phyloP scores from a whole-genome alignment of 257 asterid species.

The Nicotiana paniculata region DNA sequence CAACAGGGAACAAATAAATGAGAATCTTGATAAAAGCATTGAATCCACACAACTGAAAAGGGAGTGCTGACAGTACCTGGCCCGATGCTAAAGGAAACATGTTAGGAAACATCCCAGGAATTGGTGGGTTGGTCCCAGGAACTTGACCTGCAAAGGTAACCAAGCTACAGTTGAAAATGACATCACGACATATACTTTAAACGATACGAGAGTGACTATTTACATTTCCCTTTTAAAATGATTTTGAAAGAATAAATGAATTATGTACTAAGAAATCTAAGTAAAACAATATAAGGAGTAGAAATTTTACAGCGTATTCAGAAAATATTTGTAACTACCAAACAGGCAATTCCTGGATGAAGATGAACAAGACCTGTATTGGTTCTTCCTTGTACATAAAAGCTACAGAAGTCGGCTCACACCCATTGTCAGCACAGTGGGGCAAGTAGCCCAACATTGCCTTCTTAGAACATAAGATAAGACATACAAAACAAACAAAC shows the following conservation, averaged over 20 bases:
- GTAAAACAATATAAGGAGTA: not conserved
- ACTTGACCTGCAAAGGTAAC: constrained; percentile 65
- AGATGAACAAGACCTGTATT: constrained; percentile 96
- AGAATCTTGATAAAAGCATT: constrained; percentile 2
- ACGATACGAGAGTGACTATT: not conserved
- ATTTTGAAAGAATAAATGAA: not conserved
- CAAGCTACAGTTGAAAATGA: constrained; percentile 24
- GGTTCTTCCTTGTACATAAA: constrained; percentile 87
- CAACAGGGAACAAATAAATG: constrained; percentile 9
- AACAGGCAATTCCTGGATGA: constrained; percentile 85
- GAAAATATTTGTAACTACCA: constrained; percentile 45
- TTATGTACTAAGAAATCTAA: not conserved
- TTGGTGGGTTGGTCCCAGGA: constrained; percentile 51
- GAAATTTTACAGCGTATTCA: constrained; percentile 2
- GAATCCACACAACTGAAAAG: not conserved
- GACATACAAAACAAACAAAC: constrained; percentile 98
- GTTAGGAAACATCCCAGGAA: constrained; percentile 81
- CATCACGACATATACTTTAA: not conserved
- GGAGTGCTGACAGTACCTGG: constrained; percentile 43
- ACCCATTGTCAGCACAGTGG: constrained; percentile 99
- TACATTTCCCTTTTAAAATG: not conserved
- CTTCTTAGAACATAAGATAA: constrained; percentile 86
- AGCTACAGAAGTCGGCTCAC: constrained; percentile 99
- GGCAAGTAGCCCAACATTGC: constrained; percentile 99
- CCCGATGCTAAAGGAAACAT: constrained; percentile 69